Conservation (phyloP, 805 yeast species). For the Candida maesae region DNA sequence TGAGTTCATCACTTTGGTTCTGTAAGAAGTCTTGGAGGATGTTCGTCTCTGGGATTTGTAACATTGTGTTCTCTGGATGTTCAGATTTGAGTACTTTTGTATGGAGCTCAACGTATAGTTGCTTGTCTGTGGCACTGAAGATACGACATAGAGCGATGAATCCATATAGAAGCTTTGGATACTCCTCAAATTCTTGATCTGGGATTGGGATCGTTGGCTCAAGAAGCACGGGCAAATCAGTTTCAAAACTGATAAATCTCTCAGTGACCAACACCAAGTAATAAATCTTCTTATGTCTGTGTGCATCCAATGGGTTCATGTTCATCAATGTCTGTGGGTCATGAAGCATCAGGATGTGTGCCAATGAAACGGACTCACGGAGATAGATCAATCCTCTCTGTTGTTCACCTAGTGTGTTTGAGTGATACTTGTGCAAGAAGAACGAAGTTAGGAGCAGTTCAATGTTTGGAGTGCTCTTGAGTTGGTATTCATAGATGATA, state of each 20-base stretch:
- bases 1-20: constrained; percentile 15
- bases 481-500: constrained; percentile 18
- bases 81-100: constrained; percentile 15
- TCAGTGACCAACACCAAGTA: constrained; percentile 23
- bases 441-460: constrained; percentile 19
- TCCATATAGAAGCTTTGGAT: constrained; percentile 23
- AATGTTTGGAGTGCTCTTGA: constrained; percentile 15
- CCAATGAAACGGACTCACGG: constrained; percentile 23
- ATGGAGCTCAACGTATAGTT: constrained; percentile 22
- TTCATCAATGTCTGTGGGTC: constrained; percentile 15
- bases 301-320: constrained; percentile 17
- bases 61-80: constrained; percentile 6
- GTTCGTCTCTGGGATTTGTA: constrained; percentile 9
- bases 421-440: constrained; percentile 22
- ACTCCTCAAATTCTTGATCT: constrained; percentile 23
- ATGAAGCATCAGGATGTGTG: constrained; percentile 22
- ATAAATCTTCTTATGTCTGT: constrained; percentile 23
- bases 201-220: constrained; percentile 25
- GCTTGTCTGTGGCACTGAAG: constrained; percentile 23
- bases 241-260: constrained; percentile 22
- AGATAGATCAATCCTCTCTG: constrained; percentile 20
- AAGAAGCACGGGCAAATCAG: constrained; percentile 20
- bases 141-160: constrained; percentile 24
- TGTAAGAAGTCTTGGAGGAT: constrained; percentile 17
- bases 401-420: constrained; percentile 18